A percentile compares a stretch with the other conserved stretches of the same genome.
These are phyloP conservation scores for Saccharomycopsis sp. DNA, from an alignment of 805 yeast genomes.

Conservation along the genomic window DNA sequence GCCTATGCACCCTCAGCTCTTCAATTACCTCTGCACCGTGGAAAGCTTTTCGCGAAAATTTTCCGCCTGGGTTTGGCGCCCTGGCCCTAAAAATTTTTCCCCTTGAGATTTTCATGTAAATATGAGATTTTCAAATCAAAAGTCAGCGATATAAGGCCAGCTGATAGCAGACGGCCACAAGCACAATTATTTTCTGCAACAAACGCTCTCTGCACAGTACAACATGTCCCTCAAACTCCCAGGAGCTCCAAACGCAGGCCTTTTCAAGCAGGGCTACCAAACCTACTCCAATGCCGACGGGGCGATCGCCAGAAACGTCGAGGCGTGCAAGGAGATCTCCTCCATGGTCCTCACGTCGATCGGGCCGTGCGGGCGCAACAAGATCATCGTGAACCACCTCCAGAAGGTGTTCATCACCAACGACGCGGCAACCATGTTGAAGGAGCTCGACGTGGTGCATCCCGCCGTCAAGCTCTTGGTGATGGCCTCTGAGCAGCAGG, in stretches of 20 bases:
- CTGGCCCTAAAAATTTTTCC: too few relatives aligned
- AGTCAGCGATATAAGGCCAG: too few relatives aligned
- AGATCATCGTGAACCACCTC: conserved; percentile 84
- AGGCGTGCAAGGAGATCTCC: conserved; percentile 90
- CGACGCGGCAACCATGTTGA: conserved; percentile 96
- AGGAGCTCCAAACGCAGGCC: conserved; percentile 85
- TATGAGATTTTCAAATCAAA: too few relatives aligned
- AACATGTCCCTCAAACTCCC: conserved; percentile 86
- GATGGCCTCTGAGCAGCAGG: conserved; percentile 97
- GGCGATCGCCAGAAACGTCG: conserved; percentile 85
- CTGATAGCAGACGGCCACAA: too few relatives aligned
- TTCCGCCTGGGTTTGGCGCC: too few relatives aligned
- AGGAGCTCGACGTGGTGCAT: conserved; percentile 89
- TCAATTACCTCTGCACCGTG: too few relatives aligned
- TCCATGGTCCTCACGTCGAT: conserved; percentile 87
- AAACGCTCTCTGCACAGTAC: too few relatives aligned
- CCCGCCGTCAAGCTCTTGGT: conserved; percentile 95
- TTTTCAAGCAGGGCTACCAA: conserved; percentile 93
- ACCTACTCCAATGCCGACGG: conserved; percentile 87
- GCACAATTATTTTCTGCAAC: too few relatives aligned
- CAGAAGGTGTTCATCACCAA: conserved; percentile 85
- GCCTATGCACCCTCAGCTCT: too few relatives aligned
- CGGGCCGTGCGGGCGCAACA: conserved; percentile 97
- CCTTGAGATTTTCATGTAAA: too few relatives aligned
- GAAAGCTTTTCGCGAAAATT: too few relatives aligned